These are phyloP conservation scores for Fusarium longipes DNA, from an alignment of 2,329 filamentous ascomycete genomes.

Conservation along the genomic window DNA sequence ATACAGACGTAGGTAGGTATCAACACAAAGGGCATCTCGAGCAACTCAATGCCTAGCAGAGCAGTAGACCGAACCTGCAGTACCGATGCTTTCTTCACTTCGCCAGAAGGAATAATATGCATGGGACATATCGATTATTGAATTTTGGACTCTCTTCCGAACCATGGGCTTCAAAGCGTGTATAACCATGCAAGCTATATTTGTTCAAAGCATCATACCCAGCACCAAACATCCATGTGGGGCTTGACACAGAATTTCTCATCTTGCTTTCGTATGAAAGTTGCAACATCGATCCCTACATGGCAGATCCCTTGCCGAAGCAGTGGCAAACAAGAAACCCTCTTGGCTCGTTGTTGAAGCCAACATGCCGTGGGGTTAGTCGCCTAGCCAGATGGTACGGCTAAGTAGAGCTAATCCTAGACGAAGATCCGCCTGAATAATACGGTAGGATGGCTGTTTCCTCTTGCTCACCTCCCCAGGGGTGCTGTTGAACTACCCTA, in stretches of 20 bases:
- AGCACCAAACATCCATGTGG: slow-evolving; percentile 5
- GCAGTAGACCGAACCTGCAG: neutral
- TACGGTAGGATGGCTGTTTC: slow-evolving; percentile 22
- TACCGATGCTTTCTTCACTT: neutral
- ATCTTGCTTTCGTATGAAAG: slow-evolving; percentile 2
- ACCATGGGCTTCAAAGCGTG: neutral
- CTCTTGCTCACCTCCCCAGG: slow-evolving; percentile 22
- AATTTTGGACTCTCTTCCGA: neutral
- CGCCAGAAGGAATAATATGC: neutral
- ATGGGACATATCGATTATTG: neutral
- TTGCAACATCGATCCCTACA: neutral
- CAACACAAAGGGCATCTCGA: neutral
- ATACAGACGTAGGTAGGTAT: neutral
- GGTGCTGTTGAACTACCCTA: slow-evolving; percentile 13
- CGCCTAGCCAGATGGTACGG: slow-evolving; percentile 19
- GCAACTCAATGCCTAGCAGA: neutral
- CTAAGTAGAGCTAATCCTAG: slow-evolving; percentile 25
- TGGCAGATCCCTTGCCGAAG: neutral
- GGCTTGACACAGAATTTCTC: neutral
- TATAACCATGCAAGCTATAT: slow-evolving; percentile 1
- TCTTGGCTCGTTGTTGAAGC: neutral
- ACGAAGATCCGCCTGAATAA: slow-evolving; percentile 18
- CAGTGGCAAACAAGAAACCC: slow-evolving; percentile 7
- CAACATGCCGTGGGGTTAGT: slow-evolving; percentile 6
- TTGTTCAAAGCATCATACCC: slow-evolving; percentile 1